A percentile compares a stretch with the other conserved stretches of the same genome.
Evolutionary conservation across 2,329 filamentous ascomycete genomes (phyloP).

Genomic region (Botrytis medusae): DNA sequence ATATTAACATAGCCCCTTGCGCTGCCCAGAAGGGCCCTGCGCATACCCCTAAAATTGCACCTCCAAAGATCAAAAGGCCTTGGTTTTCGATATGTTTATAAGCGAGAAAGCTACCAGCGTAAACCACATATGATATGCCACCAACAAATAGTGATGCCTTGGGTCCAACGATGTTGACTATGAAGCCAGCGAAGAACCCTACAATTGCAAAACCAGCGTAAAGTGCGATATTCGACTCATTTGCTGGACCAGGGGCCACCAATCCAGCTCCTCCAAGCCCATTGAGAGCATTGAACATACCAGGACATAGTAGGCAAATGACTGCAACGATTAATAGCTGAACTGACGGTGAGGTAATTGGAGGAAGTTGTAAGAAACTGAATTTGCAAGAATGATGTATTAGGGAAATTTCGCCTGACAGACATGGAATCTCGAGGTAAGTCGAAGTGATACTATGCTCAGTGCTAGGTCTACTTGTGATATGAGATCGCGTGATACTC

Average conservation of each 20-base stretch:
- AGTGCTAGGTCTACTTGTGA: slow-evolving; percentile 14
- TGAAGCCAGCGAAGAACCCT: slow-evolving; percentile 69
- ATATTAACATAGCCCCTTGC: slow-evolving; percentile 82
- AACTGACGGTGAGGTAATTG: slow-evolving; percentile 12
- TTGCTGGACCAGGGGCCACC: slow-evolving; percentile 52
- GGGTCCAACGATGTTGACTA: slow-evolving; percentile 72
- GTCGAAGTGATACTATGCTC: slow-evolving; percentile 12
- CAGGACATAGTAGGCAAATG: slow-evolving; percentile 67
- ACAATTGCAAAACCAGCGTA: slow-evolving; percentile 52
- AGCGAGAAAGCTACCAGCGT: slow-evolving; percentile 66
- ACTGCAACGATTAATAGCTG: slow-evolving; percentile 54
- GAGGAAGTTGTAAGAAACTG: slow-evolving; percentile 4
- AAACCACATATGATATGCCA: slow-evolving; percentile 72
- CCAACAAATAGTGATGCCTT: slow-evolving; percentile 65
- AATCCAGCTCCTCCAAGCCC: slow-evolving; percentile 64
- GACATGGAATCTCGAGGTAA: slow-evolving; percentile 5
- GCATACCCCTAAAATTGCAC: slow-evolving; percentile 70
- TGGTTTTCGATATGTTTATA: slow-evolving; percentile 58
- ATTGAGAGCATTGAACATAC: slow-evolving; percentile 67
- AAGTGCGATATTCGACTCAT: slow-evolving; percentile 45
- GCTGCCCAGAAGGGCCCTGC: slow-evolving; percentile 79
- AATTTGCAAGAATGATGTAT: slow-evolving; percentile 5
- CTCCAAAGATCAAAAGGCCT: slow-evolving; percentile 72
- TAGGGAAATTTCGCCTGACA: background rate
- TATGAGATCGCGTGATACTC: slow-evolving; percentile 17